Conservation (phyloP, 2,329 filamentous ascomycete genomes). For the Phyllosticta citrichinensis region DNA sequence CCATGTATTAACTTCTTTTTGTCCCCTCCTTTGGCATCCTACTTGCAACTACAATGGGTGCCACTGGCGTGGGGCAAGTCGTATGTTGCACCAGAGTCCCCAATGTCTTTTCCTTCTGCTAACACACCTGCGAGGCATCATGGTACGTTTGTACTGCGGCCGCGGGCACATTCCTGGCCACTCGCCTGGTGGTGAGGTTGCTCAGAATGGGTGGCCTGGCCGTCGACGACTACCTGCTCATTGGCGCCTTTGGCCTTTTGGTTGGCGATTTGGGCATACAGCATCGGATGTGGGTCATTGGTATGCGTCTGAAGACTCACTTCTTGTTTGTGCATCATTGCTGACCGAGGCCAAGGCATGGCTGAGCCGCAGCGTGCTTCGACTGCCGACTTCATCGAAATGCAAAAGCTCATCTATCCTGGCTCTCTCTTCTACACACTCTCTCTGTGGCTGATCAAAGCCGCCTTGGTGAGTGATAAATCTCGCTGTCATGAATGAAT, state of each 20-base stretch:
- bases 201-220: slow-evolving; percentile 19
- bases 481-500: not conserved
- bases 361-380: slow-evolving; percentile 15
- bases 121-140: slow-evolving; percentile 17
- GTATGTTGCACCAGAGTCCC: slow-evolving; percentile 13
- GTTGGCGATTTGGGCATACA: slow-evolving; percentile 24
- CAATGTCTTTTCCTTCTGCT: not conserved
- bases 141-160: slow-evolving; percentile 26
- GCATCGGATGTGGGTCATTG: slow-evolving; percentile 26
- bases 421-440: slow-evolving; percentile 33
- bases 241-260: slow-evolving; percentile 22
- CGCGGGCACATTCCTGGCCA: slow-evolving; percentile 19
- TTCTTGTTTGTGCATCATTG: not conserved
- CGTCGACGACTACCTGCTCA: slow-evolving; percentile 24
- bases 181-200: slow-evolving; percentile 22
- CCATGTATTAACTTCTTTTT: not conserved
- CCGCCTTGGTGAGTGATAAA: slow-evolving; percentile 23
- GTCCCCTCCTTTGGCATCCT: not conserved
- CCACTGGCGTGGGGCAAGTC: slow-evolving; percentile 16
- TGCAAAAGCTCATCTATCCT: slow-evolving; percentile 29
- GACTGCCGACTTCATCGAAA: slow-evolving; percentile 16
- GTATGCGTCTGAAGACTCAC: slow-evolving; percentile 9
- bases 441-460: slow-evolving; percentile 33
- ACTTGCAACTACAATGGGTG: slow-evolving; percentile 9
- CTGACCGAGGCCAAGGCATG: not conserved